A percentile compares a stretch with the other conserved stretches of the same genome.
Conservation (phyloP, 139 green algal species). For the Chlamydomonas sp. region DNA sequence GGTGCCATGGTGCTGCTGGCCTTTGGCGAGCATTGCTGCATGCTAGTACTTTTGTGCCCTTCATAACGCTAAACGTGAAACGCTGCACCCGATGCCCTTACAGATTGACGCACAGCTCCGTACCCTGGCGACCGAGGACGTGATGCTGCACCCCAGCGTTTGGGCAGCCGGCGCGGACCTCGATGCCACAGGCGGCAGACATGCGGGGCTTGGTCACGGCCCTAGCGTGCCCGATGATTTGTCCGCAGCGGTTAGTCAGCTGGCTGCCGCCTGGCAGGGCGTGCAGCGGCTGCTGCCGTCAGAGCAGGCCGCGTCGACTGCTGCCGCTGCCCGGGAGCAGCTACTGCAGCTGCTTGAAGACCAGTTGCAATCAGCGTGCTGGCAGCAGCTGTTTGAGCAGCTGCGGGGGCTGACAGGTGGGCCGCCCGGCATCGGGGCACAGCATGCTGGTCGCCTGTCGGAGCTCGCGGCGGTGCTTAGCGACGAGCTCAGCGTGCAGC, state of each 20-base stretch:
- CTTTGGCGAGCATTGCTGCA: no score
- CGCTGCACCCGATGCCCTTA: no score
- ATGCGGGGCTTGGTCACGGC: not conserved
- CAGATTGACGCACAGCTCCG: no score
- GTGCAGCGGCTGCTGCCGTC: not conserved
- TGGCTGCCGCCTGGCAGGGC: not conserved
- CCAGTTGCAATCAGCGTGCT: not conserved
- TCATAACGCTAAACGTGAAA: no score
- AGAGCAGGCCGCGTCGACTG: not conserved
- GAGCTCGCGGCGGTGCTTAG: conserved; percentile 9
- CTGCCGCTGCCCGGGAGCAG: not conserved
- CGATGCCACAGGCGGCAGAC: not conserved
- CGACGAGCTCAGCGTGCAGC: conserved; percentile 8
- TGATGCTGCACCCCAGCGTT: no score
- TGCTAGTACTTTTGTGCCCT: no score
- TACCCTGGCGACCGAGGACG: no score
- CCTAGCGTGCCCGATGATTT: no score
- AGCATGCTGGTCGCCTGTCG: not conserved
- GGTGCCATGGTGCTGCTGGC: no score
- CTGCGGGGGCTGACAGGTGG: not conserved
- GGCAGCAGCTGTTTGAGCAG: not conserved
- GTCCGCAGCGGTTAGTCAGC: not conserved
- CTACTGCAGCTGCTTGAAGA: not conserved
- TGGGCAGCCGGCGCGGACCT: not conserved
- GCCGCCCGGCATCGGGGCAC: not conserved